Evolutionary conservation across 306 rosid genomes (phyloP), one percentile per base, ranked within the genome.

Genomic region (Quercus ilex): DNA sequence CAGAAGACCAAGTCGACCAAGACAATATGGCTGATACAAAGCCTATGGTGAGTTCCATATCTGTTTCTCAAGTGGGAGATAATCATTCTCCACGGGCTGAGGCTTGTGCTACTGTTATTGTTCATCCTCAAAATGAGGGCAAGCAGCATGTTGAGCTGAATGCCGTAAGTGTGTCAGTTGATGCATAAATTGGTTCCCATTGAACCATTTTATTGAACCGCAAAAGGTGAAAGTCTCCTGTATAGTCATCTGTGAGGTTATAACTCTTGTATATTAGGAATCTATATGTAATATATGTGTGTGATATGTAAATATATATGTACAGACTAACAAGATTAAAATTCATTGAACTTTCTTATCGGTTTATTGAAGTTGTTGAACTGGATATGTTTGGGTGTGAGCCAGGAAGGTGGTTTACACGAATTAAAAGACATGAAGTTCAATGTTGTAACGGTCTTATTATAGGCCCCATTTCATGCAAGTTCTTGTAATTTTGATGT

Each of bases 151-250:
- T 90, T 31, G 91, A 89, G 69, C 76, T 92, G 76, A 95, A 91
- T 60, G 99, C 90, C 1, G 21, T 92, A 3, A 80, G 97, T 70
- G 90, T 95, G 71, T 87, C 97, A 1, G 88, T 93, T 13, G 98
- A 95, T 86, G 90, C 88, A 73, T 91, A 67, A 68, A 35, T 19
- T 8, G 19, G 52, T 68, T n/a, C 51, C 72, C 35, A 65, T 33
- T 3, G 21, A 33, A 35, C 21, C 38, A 20, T 33, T 67, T 19
- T 33, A 67, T 67, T 67, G 49, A 67, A 28, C 25, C 20, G 6
- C n/a, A 3, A 67, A 67, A 5, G 23, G 9, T 17, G 11, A 9
- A 19, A 67, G 20, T 19, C 21, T 14, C 9, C 67, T 14, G 38
- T 28, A 5, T 25, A 23, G 30, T 25, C 67, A 9, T 12, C 21